These are phyloP conservation scores for Aspergillus olivimuriae DNA, from an alignment of 495 filamentous ascomycete genomes.

Conservation along the genomic window DNA sequence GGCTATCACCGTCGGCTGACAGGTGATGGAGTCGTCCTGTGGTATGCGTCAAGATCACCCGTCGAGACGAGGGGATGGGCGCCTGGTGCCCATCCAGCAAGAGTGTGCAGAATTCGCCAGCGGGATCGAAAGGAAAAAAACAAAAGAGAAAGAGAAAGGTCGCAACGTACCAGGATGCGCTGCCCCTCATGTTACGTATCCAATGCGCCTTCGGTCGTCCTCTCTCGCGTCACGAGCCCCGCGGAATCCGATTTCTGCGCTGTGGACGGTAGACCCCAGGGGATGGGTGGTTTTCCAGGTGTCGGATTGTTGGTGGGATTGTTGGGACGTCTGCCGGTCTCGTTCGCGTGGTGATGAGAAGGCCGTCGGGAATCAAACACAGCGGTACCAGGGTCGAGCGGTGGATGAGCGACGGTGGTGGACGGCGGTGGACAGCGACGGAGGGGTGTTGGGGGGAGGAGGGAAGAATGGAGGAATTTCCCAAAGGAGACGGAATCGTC, in stretches of 20 bases:
- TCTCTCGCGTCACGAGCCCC: not conserved
- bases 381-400: too few relatives aligned
- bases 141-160: slow-evolving; percentile 5
- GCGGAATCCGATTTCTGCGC: not conserved
- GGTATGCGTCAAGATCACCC: too few relatives aligned
- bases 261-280: too few relatives aligned
- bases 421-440: not conserved
- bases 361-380: too few relatives aligned
- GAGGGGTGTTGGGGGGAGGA: not conserved
- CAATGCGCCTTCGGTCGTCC: slow-evolving; percentile 3
- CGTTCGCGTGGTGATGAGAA: not conserved
- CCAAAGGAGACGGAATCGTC: slow-evolving; percentile 3
- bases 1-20: slow-evolving; percentile 7
- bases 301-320: too few relatives aligned
- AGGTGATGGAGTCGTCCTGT: slow-evolving; percentile 8
- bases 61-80: too few relatives aligned
- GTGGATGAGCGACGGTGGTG: not conserved
- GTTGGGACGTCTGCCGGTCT: too few relatives aligned
- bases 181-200: slow-evolving; percentile 14
- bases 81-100: not conserved
- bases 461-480: slow-evolving; percentile 4
- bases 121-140: not conserved
- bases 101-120: not conserved
- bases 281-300: too few relatives aligned
- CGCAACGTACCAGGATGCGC: slow-evolving; percentile 16